Conservation (phyloP, 192 early-diverging fungal species). For the Umbelopsis ramanniana region DNA sequence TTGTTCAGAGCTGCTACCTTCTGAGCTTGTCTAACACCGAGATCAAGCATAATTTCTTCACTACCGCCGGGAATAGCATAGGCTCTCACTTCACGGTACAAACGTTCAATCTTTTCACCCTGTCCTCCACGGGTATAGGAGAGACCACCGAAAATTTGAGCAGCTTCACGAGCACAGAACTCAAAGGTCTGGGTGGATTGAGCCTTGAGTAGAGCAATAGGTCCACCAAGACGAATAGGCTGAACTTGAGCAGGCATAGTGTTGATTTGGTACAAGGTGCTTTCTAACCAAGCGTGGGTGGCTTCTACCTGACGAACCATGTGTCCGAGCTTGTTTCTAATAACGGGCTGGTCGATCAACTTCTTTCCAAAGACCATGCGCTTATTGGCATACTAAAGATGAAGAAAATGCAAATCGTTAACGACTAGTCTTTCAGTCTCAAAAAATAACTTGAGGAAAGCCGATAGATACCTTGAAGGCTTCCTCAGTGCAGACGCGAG, state of each 20-base stretch:
- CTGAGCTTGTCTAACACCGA: slow-evolving; percentile 69
- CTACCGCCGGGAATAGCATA: slow-evolving; percentile 88
- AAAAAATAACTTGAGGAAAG: not conserved
- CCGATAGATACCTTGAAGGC: slow-evolving; percentile 75
- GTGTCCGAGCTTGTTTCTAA: slow-evolving; percentile 93
- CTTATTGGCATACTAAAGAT: slow-evolving; percentile 72
- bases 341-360: slow-evolving; percentile 87
- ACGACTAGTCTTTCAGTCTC: not conserved
- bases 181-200: slow-evolving; percentile 86
- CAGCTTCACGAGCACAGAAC: slow-evolving; percentile 84
- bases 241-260: slow-evolving; percentile 65
- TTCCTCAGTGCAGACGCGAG: slow-evolving; percentile 89
- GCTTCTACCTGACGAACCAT: slow-evolving; percentile 85
- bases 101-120: slow-evolving; percentile 75
- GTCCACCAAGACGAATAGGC: slow-evolving; percentile 77
- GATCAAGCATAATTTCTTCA: slow-evolving; percentile 75
- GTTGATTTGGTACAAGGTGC: slow-evolving; percentile 72
- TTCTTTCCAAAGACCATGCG: slow-evolving; percentile 94
- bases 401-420: not conserved
- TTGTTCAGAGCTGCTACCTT: not conserved
- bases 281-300: slow-evolving; percentile 83
- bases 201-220: slow-evolving; percentile 84
- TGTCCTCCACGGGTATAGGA: slow-evolving; percentile 75
- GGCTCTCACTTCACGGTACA: slow-evolving; percentile 84
- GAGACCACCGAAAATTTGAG: slow-evolving; percentile 87